phyloP scores from a whole-genome alignment of 805 yeast genomes.

The Nakazawaea ishiwadae region DNA sequence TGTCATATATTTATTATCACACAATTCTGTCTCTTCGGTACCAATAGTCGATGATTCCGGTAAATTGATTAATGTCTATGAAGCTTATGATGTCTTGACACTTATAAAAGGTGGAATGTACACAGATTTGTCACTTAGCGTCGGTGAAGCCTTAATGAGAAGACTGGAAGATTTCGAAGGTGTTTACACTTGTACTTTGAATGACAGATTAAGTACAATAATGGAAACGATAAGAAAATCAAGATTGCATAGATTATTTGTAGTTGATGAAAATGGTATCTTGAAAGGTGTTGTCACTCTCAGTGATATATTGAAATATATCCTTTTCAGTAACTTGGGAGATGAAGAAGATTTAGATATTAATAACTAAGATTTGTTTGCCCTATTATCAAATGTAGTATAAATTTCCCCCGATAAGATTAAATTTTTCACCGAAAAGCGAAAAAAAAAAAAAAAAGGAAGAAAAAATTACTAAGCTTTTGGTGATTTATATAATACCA shows the following conservation, averaged over 20 bases:
- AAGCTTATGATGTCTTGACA: slow-evolving; percentile 91
- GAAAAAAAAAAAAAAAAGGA: no score
- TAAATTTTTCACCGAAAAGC: no score
- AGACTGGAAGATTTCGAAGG: slow-evolving; percentile 97
- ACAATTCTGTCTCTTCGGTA: slow-evolving; percentile 80
- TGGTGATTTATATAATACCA: no score
- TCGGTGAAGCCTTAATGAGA: slow-evolving; percentile 93
- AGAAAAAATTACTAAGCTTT: no score
- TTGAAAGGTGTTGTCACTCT: slow-evolving; percentile 82
- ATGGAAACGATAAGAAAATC: slow-evolving; percentile 91
- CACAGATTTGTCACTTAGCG: slow-evolving; percentile 82
- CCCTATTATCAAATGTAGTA: not conserved
- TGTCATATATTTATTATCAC: slow-evolving; percentile 77
- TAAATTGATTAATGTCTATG: slow-evolving; percentile 82
- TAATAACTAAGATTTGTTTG: not conserved
- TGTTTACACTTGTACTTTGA: slow-evolving; percentile 88
- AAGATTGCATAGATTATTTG: slow-evolving; percentile 85
- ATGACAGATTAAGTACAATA: slow-evolving; percentile 82
- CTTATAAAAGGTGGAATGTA: slow-evolving; percentile 92
- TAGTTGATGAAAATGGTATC: slow-evolving; percentile 79
- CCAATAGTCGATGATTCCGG: slow-evolving; percentile 82
- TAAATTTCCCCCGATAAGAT: not conserved
- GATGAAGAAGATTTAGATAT: slow-evolving; percentile 4
- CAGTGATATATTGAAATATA: slow-evolving; percentile 84
- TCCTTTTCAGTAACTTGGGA: slow-evolving; percentile 48